These are phyloP conservation scores for Talaromyces ruber DNA, from an alignment of 495 filamentous ascomycete species.

Conservation along the genomic window DNA sequence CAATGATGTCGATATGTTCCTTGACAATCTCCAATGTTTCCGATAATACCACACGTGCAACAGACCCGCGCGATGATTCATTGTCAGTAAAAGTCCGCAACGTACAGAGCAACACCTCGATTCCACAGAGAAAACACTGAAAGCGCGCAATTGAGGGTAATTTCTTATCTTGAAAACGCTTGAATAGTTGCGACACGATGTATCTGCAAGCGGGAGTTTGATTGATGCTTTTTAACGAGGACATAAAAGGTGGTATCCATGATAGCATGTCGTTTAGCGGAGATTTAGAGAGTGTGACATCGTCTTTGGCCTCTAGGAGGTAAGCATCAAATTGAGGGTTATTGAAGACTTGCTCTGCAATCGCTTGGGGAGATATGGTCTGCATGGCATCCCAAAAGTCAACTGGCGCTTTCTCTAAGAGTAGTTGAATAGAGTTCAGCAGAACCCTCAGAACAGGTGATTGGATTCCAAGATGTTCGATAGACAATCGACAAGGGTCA, in stretches of 20 bases:
- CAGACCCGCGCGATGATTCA: conserved; percentile 36
- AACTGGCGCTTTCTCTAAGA: conserved; percentile 63
- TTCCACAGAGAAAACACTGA: conserved; percentile 43
- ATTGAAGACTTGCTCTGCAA: conserved; percentile 69
- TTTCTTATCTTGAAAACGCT: conserved; percentile 48
- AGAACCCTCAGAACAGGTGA: conserved; percentile 52
- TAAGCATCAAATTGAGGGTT: conserved; percentile 58
- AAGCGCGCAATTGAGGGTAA: conserved; percentile 34
- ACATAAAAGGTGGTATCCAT: conserved; percentile 69
- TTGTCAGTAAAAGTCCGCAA: conserved; percentile 44
- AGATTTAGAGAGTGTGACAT: conserved; percentile 46
- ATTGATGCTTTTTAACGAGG: conserved; percentile 63
- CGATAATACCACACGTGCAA: conserved; percentile 43
- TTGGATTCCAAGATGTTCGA: conserved; percentile 63
- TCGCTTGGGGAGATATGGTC: conserved; percentile 59
- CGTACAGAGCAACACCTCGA: conserved; percentile 40
- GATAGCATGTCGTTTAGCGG: conserved; percentile 50
- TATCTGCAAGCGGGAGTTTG: conserved; percentile 64
- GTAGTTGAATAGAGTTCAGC: conserved; percentile 52
- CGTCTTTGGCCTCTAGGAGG: conserved; percentile 45
- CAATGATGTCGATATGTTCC: conserved; percentile 36
- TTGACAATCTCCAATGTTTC: conserved; percentile 44
- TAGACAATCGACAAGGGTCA: conserved; percentile 64
- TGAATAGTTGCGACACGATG: conserved; percentile 60
- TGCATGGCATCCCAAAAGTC: conserved; percentile 86